phyloP scores from a whole-genome alignment of 2,329 filamentous ascomycete species.

The Pestalotiopsis sp. region DNA sequence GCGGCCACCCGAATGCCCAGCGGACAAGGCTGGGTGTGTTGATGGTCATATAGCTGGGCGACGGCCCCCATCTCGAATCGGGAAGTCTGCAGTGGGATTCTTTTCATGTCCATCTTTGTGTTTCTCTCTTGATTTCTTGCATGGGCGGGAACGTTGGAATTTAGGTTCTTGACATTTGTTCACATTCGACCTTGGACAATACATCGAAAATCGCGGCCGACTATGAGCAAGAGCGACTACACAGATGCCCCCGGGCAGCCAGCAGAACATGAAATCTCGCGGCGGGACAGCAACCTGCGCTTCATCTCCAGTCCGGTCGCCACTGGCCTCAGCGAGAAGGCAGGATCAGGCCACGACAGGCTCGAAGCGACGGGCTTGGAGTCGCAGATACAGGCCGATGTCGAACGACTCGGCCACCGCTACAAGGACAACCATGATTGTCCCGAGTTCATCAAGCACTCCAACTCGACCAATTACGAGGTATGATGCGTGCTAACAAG shows the following conservation, averaged over 20 bases:
- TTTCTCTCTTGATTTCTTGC: neutral
- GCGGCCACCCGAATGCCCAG: neutral
- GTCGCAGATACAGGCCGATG: neutral
- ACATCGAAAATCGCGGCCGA: neutral
- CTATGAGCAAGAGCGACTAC: neutral
- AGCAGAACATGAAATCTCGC: neutral
- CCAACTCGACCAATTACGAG: constrained; percentile 12
- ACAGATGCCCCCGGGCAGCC: neutral
- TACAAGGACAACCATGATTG: constrained; percentile 11
- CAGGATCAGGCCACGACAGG: neutral
- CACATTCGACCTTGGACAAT: neutral
- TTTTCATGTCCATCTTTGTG: neutral
- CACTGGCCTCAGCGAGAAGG: neutral
- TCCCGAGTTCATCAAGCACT: constrained; percentile 11
- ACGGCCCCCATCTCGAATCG: neutral
- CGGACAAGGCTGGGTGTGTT: neutral
- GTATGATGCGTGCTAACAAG: neutral
- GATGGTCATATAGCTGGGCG: neutral
- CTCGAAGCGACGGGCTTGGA: neutral
- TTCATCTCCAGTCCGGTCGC: constrained; percentile 3
- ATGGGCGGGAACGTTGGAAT: no score
- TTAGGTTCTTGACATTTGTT: neutral
- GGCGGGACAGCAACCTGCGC: constrained; percentile 6
- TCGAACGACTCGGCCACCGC: constrained; percentile 5
- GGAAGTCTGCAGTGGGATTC: no score